Conservation (phyloP, 805 yeast genomes). For the Starmerella sirachaensis region DNA sequence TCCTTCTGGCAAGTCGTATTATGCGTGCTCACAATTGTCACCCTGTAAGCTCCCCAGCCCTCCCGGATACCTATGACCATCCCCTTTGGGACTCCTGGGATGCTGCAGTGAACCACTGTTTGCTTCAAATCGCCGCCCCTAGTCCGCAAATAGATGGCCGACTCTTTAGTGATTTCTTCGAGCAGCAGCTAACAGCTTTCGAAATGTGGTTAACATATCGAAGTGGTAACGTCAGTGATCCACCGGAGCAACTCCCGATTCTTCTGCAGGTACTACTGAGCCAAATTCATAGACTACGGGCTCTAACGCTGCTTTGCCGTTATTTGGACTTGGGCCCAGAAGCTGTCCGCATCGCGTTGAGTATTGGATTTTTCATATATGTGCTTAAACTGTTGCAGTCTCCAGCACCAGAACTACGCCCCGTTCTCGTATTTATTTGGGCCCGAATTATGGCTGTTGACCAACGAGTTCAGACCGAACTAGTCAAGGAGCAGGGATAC, state of each 20-base stretch:
- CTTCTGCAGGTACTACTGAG: slow-evolving; percentile 85
- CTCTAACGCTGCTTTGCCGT: slow-evolving; percentile 67
- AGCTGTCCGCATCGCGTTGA: slow-evolving; percentile 87
- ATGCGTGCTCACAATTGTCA: slow-evolving; percentile 91
- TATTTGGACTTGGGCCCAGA: slow-evolving; percentile 93
- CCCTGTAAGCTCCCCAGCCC: slow-evolving; percentile 85
- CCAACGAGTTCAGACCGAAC: slow-evolving; percentile 78
- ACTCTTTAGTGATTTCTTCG: slow-evolving; percentile 88
- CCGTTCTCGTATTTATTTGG: slow-evolving; percentile 92
- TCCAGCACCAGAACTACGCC: slow-evolving; percentile 90
- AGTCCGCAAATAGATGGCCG: slow-evolving; percentile 35
- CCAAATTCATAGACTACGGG: slow-evolving; percentile 86
- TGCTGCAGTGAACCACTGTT: slow-evolving; percentile 85
- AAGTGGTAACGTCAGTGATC: slow-evolving; percentile 67
- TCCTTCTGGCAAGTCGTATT: slow-evolving; percentile 77
- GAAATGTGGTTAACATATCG: slow-evolving; percentile 84
- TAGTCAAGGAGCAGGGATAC: slow-evolving; percentile 82
- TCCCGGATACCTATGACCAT: slow-evolving; percentile 74
- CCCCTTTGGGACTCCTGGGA: slow-evolving; percentile 99
- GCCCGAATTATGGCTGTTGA: slow-evolving; percentile 96
- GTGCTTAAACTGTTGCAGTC: slow-evolving; percentile 80
- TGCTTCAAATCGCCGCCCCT: slow-evolving; percentile 37
- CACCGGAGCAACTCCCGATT: slow-evolving; percentile 93
- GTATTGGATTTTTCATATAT: slow-evolving; percentile 93
- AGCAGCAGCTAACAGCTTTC: slow-evolving; percentile 91